Conservation (phyloP, 768 basidiomycete genomes). For the Xerocomellus amylosporus region DNA sequence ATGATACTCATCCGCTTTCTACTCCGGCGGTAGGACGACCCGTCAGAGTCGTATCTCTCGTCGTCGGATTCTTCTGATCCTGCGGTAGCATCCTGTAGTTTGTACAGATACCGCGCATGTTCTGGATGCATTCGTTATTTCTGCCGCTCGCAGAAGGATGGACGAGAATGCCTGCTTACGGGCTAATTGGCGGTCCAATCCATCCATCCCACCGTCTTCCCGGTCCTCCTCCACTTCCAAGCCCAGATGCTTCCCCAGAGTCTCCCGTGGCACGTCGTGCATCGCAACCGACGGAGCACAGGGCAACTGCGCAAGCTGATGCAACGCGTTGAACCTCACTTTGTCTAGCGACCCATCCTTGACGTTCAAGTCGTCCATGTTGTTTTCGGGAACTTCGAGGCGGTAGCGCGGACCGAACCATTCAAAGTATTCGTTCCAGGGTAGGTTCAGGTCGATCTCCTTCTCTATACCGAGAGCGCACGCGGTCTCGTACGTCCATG, state of each 20-base stretch:
- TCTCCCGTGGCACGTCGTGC: conserved; percentile 77
- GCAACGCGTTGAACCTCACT: conserved; percentile 64
- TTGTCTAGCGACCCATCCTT: conserved; percentile 76
- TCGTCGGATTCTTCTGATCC: conserved; percentile 48
- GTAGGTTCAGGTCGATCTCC: conserved; percentile 71
- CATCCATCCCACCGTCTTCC: conserved; percentile 47
- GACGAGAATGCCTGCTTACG: conserved; percentile 45
- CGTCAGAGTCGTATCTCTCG: conserved; percentile 49
- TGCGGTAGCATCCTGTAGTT: conserved; percentile 49
- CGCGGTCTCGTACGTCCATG: conserved; percentile 97
- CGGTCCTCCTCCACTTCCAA: conserved; percentile 44
- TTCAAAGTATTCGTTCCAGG: conserved; percentile 90
- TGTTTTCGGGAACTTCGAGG: conserved; percentile 86
- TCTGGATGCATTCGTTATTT: conserved; percentile 38
- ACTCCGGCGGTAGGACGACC: conserved; percentile 38
- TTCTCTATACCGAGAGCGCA: conserved; percentile 87
- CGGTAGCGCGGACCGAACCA: conserved; percentile 97
- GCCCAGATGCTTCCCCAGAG: conserved; percentile 60
- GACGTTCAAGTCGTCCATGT: conserved; percentile 92
- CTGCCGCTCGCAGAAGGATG: neutral
- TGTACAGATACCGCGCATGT: conserved; percentile 64
- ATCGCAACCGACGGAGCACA: conserved; percentile 84
- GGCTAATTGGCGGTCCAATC: conserved; percentile 66
- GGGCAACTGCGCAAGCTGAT: conserved; percentile 55
- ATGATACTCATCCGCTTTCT: conserved; percentile 68